These are phyloP conservation scores for Epichloe coenophiala DNA, from an alignment of 2,329 filamentous ascomycete genomes.

Conservation along the genomic window DNA sequence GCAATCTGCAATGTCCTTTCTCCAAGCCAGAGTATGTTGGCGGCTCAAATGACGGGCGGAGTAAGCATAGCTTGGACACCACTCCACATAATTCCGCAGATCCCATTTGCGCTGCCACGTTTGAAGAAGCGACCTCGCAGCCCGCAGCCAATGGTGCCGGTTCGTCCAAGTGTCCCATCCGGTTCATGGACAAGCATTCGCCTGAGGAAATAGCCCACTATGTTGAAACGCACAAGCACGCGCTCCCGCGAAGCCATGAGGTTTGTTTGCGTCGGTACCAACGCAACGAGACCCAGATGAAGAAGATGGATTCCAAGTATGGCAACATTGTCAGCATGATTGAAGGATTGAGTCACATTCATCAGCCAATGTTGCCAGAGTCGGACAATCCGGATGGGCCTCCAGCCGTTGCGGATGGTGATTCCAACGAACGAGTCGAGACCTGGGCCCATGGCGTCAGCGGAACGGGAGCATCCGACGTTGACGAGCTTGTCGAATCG, in stretches of 20 bases:
- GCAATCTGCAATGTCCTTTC: conserved; percentile 72
- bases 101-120: conserved; percentile 52
- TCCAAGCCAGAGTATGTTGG: conserved; percentile 29
- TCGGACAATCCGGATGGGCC: conserved; percentile 30
- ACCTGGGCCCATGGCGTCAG: conserved; percentile 75
- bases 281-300: conserved; percentile 71
- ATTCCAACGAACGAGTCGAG: conserved; percentile 60
- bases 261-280: conserved; percentile 85
- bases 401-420: conserved; percentile 31
- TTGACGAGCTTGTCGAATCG: conserved; percentile 24
- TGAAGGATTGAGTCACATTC: conserved; percentile 72
- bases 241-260: conserved; percentile 85
- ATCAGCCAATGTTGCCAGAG: conserved; percentile 70
- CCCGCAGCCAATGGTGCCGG: conserved; percentile 35
- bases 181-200: conserved; percentile 82
- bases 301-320: conserved; percentile 86
- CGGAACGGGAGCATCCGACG: conserved; percentile 27
- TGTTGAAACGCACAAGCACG: conserved; percentile 90
- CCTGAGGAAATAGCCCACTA: conserved; percentile 89
- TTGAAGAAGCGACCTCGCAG: conserved; percentile 44
- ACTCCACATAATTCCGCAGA: conserved; percentile 38
- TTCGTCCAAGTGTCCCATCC: conserved; percentile 70
- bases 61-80: conserved; percentile 18
- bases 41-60: conserved; percentile 13
- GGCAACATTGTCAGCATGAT: conserved; percentile 91